Conservation (phyloP, 2,329 filamentous ascomycete genomes). For the Ustilaginoidea virens region DNA sequence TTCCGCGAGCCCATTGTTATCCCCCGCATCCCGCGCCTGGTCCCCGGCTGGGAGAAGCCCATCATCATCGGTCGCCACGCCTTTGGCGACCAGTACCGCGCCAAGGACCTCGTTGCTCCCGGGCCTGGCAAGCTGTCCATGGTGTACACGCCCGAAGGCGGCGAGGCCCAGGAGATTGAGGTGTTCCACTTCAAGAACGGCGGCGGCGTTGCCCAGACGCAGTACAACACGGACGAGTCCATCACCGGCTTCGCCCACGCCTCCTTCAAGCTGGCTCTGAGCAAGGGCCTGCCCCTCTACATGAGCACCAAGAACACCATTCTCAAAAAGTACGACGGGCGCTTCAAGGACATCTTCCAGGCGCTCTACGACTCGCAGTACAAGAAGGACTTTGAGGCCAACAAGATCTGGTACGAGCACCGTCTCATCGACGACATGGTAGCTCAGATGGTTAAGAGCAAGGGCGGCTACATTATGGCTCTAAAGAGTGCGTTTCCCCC, state of each 20-base stretch:
- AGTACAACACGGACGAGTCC: conserved; percentile 97
- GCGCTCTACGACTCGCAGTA: conserved; percentile 83
- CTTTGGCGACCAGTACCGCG: conserved; percentile 96
- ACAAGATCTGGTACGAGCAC: conserved; percentile 98
- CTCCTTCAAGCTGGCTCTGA: conserved; percentile 86
- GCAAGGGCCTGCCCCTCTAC: conserved; percentile 84
- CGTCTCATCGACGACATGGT: conserved; percentile 99
- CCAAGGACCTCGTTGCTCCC: conserved; percentile 75
- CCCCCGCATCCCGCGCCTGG: conserved; percentile 76
- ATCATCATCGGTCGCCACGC: conserved; percentile 98
- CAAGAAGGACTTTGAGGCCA: conserved; percentile 75
- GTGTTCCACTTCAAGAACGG: conserved; percentile 80
- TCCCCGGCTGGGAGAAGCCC: conserved; percentile 95
- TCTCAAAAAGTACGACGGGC: conserved; percentile 94
- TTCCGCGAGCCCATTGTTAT: conserved; percentile 99
- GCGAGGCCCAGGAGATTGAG: conserved; percentile 69
- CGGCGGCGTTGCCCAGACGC: conserved; percentile 80
- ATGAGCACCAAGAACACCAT: conserved; percentile 99
- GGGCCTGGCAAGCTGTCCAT: conserved; percentile 82
- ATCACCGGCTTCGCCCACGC: conserved; percentile 92
- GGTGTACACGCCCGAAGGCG: conserved; percentile 80
- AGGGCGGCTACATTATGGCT: conserved; percentile 91
- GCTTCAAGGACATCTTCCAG: conserved; percentile 99
- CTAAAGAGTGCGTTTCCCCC: conserved; percentile 65
- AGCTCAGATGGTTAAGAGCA: conserved; percentile 99